Conservation (phyloP, 345 rosid species). For the Zanthoxylum bungeanum region DNA sequence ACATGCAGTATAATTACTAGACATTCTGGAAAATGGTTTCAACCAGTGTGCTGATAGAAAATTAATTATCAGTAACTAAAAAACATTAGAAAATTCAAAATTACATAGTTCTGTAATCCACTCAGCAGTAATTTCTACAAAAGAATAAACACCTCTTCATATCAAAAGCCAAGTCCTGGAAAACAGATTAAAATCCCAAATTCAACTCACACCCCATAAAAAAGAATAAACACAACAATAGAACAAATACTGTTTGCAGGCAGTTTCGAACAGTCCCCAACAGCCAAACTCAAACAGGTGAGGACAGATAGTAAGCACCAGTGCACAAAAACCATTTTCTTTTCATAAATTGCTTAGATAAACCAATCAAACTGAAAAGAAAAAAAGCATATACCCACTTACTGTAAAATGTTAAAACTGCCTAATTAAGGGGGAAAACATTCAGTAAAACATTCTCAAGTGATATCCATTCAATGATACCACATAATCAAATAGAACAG, state of each 20-base stretch:
- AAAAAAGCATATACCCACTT: background rate
- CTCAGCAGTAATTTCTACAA: constrained; percentile 6
- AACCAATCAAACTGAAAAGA: background rate
- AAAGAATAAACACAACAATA: background rate
- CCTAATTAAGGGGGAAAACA: background rate
- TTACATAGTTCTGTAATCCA: constrained; percentile 10
- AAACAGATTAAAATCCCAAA: background rate
- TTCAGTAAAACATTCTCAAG: background rate
- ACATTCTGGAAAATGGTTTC: constrained; percentile 39
- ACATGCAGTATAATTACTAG: constrained; percentile 54
- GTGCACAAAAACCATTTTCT: background rate
- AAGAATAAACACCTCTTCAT: constrained; percentile 50
- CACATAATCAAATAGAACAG: background rate
- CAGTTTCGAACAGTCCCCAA: background rate
- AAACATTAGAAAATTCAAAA: constrained; percentile 12
- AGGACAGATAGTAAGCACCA: background rate
- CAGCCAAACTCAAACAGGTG: background rate
- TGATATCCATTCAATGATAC: background rate
- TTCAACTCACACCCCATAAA: background rate
- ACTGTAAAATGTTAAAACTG: background rate
- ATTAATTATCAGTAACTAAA: constrained; percentile 26
- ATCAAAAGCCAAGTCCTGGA: background rate
- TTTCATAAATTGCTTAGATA: background rate
- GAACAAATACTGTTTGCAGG: background rate
- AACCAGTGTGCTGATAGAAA: constrained; percentile 48